Evolutionary conservation across 306 rosid genomes (phyloP), one percentile per base, ranked within the genome.

Genomic region (Cajanus cajan): DNA sequence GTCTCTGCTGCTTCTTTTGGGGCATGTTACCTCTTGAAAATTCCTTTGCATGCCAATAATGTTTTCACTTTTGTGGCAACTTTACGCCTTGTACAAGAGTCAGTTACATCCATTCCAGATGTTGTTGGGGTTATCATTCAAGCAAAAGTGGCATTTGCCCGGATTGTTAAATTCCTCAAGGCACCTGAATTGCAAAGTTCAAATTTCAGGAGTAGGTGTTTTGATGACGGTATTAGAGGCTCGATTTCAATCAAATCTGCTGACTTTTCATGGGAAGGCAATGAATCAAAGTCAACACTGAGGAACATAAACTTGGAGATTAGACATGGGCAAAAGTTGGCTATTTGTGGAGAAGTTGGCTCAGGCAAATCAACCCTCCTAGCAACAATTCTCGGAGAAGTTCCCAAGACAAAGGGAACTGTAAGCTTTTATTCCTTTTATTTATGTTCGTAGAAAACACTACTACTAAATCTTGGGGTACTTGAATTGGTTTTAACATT

Each of bases 301-400:
- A 78, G 80, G 67, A 79, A 87, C 73, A 73, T 91, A 55, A 84
- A 89, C 74, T 54, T 91, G 22, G 84, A 50, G 85, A 84, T 87
- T 14, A 57, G 63, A 36, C 83, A 70, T 18, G 90, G 93, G 12
- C 86, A 88, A 34, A 91, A 86, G 82, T 85, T 91, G 33, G 96
- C 96, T 54, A 78, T 89, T 25, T 89, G 96, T 51, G 96, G 96
- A 25, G 93, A 91, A 83, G 78, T 89, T 47, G 54, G 54, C 54
- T 47, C 54, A n/a, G 54, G 54, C 19, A 47, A 47, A 47, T 47
- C 54, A 47, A 47, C 54, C 19, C 19, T 47, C 54, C 15, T 47
- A 15, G 54, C 54, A 4, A 47, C 54, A 47, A 47, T 47, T 47
- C 54, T 47, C 16, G 54, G 54, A 47, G 54, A 47, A 15, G 54